Percentiles rank a stretch among this genome's conserved stretches.
phyloP scores from a whole-genome alignment of 371 early-diverging fungal species.

The Mortierella sp. region DNA sequence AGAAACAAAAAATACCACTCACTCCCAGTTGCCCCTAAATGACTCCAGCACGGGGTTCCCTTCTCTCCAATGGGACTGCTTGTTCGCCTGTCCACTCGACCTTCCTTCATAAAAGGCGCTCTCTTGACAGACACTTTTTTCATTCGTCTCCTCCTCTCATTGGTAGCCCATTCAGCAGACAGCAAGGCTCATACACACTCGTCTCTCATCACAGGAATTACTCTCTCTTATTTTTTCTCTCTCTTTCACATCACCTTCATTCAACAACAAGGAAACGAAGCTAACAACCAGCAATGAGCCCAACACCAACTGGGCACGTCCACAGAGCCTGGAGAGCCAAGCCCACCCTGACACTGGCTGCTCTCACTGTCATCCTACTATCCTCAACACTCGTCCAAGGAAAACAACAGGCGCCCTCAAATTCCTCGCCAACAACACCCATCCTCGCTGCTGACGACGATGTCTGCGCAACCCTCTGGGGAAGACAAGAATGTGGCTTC shows the following conservation, averaged over 20 bases:
- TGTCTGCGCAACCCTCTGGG: conserved; percentile 20
- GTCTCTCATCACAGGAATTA: too few relatives aligned
- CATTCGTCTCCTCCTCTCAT: too few relatives aligned
- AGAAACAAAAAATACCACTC: background rate
- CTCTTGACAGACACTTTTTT: too few relatives aligned
- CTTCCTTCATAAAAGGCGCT: too few relatives aligned
- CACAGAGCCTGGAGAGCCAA: background rate
- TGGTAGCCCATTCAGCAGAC: too few relatives aligned
- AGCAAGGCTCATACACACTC: too few relatives aligned
- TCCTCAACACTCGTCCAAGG: background rate
- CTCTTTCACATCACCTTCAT: too few relatives aligned
- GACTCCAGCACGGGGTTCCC: background rate
- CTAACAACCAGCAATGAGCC: background rate
- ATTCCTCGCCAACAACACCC: background rate
- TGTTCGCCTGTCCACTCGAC: background rate
- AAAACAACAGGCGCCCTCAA: background rate
- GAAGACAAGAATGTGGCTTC: conserved; percentile 44
- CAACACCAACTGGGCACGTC: background rate
- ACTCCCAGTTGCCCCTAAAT: background rate
- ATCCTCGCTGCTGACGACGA: conserved; percentile 7
- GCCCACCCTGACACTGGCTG: background rate
- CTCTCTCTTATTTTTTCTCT: too few relatives aligned
- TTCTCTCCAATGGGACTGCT: background rate
- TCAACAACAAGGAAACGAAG: background rate
- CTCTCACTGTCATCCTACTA: background rate